Percentiles rank a stretch among this genome's conserved stretches.
These are phyloP conservation scores for Parmelia sp. DNA, from an alignment of 495 filamentous ascomycete genomes.

Conservation along the genomic window DNA sequence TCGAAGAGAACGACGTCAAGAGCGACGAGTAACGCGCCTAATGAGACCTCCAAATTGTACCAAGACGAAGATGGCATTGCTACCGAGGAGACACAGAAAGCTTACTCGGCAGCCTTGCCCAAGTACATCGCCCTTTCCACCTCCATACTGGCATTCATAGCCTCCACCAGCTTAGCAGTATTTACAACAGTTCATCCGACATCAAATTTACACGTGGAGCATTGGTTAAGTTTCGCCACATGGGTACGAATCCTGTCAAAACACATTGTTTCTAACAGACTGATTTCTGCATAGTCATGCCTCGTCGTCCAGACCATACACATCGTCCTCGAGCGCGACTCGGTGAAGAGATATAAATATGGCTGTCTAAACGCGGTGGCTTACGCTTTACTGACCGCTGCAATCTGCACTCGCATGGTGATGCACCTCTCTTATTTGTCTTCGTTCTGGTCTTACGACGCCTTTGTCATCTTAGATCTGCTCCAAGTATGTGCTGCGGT, in stretches of 20 bases:
- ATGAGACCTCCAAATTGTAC: constrained; percentile 35
- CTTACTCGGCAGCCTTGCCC: constrained; percentile 45
- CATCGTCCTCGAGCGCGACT: constrained; percentile 15
- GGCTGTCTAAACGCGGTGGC: constrained; percentile 11
- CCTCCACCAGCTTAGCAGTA: constrained; percentile 42
- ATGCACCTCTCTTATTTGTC: not conserved
- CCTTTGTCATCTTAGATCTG: not conserved
- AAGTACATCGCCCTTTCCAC: constrained; percentile 41
- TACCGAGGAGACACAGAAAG: constrained; percentile 47
- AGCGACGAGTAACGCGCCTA: not conserved
- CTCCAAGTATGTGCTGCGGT: constrained; percentile 26
- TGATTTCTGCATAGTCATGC: constrained; percentile 16
- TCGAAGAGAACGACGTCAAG: constrained; percentile 6
- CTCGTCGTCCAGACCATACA: constrained; percentile 20
- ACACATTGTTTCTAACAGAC: not conserved
- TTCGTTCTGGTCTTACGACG: constrained; percentile 12
- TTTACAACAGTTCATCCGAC: constrained; percentile 31
- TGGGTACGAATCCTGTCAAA: constrained; percentile 39
- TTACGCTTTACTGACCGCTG: constrained; percentile 26
- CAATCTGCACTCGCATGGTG: constrained; percentile 20
- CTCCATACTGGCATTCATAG: constrained; percentile 38
- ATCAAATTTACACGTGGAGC: constrained; percentile 30
- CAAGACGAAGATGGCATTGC: constrained; percentile 59
- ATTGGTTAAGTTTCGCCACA: constrained; percentile 38
- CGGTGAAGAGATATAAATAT: constrained; percentile 3